Evolutionary conservation across 2,329 filamentous ascomycete genomes (phyloP).

Genomic region (Pyrenochaeta sp.): DNA sequence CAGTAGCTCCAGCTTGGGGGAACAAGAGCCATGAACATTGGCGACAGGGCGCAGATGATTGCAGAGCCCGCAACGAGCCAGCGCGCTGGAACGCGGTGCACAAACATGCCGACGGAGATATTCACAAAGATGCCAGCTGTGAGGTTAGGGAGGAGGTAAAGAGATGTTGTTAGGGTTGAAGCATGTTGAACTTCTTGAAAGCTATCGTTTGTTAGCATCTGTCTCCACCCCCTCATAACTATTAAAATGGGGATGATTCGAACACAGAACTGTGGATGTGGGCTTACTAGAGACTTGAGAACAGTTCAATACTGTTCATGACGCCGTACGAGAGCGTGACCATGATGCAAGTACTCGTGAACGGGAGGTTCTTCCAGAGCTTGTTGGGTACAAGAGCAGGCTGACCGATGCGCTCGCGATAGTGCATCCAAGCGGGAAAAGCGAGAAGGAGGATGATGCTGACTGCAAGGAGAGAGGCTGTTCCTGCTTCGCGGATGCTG

Average conservation of each 20-base stretch:
- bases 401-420: conserved; percentile 23
- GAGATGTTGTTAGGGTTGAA: conserved; percentile 42
- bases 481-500: conserved; percentile 30
- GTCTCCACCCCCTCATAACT: neutral
- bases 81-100: conserved; percentile 55
- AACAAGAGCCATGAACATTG: conserved; percentile 65
- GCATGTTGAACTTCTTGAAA: conserved; percentile 54
- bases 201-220: conserved; percentile 5
- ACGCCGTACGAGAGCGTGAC: conserved; percentile 49
- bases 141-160: conserved; percentile 56
- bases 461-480: conserved; percentile 30
- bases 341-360: conserved; percentile 63
- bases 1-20: conserved; percentile 62
- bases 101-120: conserved; percentile 56
- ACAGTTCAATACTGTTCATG: conserved; percentile 48
- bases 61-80: conserved; percentile 54
- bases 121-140: conserved; percentile 52
- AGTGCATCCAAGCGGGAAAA: conserved; percentile 46
- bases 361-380: conserved; percentile 65
- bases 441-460: conserved; percentile 32
- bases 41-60: conserved; percentile 55
- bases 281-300: conserved; percentile 51
- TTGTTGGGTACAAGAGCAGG: conserved; percentile 39
- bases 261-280: too few species aligned
- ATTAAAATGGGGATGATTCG: too few species aligned